Conservation (phyloP, 2,329 filamentous ascomycete genomes). For the Hortaea werneckii region DNA sequence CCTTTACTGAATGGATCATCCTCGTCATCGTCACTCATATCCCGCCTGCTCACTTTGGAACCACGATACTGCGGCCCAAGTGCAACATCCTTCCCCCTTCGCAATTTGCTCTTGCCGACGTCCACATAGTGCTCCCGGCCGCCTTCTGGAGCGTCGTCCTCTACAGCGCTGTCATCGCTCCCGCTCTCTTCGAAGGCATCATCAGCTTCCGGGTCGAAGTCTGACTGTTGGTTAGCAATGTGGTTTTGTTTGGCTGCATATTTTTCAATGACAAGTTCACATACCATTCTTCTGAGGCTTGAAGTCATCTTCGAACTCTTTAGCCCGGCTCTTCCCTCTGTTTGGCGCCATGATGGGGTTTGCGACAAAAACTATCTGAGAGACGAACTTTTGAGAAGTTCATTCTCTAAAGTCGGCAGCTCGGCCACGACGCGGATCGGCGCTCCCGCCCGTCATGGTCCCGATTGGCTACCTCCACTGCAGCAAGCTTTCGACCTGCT, state of each 20-base stretch:
- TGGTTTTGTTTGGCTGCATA: neutral
- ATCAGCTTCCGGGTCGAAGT: slow-evolving; percentile 67
- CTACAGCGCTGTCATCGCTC: slow-evolving; percentile 39
- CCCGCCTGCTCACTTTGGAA: slow-evolving; percentile 60
- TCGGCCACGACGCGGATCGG: no score
- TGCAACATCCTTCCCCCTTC: slow-evolving; percentile 56
- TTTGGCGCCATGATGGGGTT: slow-evolving; percentile 15
- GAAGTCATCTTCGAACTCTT: slow-evolving; percentile 17
- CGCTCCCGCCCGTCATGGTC: no score
- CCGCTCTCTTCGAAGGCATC: slow-evolving; percentile 45
- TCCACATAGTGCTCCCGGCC: slow-evolving; percentile 74
- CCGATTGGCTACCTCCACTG: no score
- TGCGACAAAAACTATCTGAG: neutral
- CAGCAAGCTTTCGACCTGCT: no score
- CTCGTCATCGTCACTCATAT: slow-evolving; percentile 48
- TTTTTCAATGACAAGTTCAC: neutral
- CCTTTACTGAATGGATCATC: slow-evolving; percentile 38
- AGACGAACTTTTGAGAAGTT: no score
- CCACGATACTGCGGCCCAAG: slow-evolving; percentile 76
- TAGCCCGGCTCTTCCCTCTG: slow-evolving; percentile 18
- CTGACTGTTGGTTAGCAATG: slow-evolving; percentile 34
- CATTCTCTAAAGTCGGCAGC: no score
- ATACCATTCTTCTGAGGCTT: neutral
- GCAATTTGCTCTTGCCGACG: slow-evolving; percentile 76
- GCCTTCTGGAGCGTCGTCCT: slow-evolving; percentile 36